Base-by-base conservation (phyloP, 768 basidiomycete genomes). In the Hemileccinum rubropunctum region DNA sequence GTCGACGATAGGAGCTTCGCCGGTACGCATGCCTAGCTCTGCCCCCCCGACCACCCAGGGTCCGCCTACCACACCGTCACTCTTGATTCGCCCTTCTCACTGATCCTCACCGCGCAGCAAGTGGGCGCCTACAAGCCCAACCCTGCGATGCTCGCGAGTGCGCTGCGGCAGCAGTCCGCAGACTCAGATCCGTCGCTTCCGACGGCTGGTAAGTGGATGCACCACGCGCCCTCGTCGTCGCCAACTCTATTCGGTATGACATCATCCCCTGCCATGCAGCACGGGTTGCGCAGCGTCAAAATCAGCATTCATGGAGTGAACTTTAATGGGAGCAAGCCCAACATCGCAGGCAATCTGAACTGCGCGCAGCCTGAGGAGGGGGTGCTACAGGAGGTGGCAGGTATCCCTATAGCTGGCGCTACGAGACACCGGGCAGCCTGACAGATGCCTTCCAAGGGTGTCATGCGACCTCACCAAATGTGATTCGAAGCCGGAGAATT, bases 121-220 rank as follows among this genome's bases (percentile, higher is more conserved):
- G 76, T 80, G 5, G 79, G 80, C n/a, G 79, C 79, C 32, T 90
- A 88, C 68, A 90, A 89, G 62, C 88, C 85, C 18, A 68, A 82
- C 41, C 69, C 73, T 0, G 59, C 65, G 17, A 55, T 78, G 55
- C 62, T 78, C n/a, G 72, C 70, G 34, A 41, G 52, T 32, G 67
- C 60, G 7, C 21, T 68, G 45, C 46, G 37, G 32, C 67, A 68
- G 37, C 51, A 68, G 6, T 66, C 67, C 1, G 27, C 52, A 28
- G 14, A 43, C 40, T 57, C 62, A 14, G 45, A 56, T 32, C 47
- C 50, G 9, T 53, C 48, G 4, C 54, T 66, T 18, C 64, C 65
- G 15, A 58, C 48, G 1, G 42, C n/a, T n/a, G n/a, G n/a, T n/a
- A n/a, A n/a, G 4, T 57, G 36, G 79, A 78, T 56, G 62, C 68